Base-by-base conservation (phyloP, 2,329 filamentous ascomycete species). In the Davidsoniella neocaledoniae region DNA sequence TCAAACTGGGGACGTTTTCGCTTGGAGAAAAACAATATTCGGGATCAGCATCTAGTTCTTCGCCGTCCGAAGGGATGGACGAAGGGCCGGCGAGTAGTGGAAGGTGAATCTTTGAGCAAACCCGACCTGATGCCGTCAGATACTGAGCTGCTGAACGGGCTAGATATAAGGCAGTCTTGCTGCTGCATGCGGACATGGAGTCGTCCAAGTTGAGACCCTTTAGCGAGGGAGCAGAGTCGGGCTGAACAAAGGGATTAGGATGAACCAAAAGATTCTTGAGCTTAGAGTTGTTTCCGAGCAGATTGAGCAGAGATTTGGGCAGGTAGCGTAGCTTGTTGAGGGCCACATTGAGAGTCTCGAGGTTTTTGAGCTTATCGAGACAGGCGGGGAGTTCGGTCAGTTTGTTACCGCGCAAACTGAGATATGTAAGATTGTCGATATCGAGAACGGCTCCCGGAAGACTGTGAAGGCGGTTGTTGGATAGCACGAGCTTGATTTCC, bases 321-420 rank as follows among this genome's bases (percentile, higher is more conserved):
- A 86, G 66, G 53, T 66, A 72, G 5, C 67, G 68, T 9, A 86
- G 64, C 4, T 64, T 62, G 54, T 85, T 86, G 48, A 80, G 73
- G 1, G 78, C 74, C 7, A 86, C 57, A 56, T 84, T 85, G 38
- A 86, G 70, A 46, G 76, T 70, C 46, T 66, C 64, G 3, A 86
- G 67, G 52, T 76, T 77, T 4, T 59, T 60, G 5, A 86, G 66
- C 29, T 72, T 72, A 19, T 66, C 67, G 45, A 86, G 76, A 3
- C 69, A 67, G 0, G 76, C 66, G 1, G 82, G 77, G 2, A 86
- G 63, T 57, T 81, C 73, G 0, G 63, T 64, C 12, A 86, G 67
- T 21, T 68, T 61, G 57, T 85, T 85, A 53, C 70, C 73, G 36
- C 82, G 75, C 14, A 86, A 66, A 56, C 74, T 83, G 10, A 86